These are phyloP conservation scores for Sporobolomyces phaffii DNA, from an alignment of 768 basidiomycete genomes.

Conservation along the genomic window DNA sequence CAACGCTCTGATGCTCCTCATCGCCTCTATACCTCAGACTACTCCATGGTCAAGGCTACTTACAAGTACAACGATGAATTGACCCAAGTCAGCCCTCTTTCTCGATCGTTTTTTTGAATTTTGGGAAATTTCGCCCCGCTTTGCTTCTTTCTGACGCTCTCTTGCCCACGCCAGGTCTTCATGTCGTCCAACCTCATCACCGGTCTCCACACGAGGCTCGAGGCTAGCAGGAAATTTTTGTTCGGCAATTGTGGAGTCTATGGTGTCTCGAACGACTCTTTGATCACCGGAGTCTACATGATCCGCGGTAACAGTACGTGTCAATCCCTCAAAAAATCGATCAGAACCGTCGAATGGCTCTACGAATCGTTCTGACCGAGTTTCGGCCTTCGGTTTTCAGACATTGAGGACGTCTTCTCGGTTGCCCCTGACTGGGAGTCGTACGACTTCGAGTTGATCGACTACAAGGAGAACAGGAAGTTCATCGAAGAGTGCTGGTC, in stretches of 20 bases:
- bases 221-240: slow-evolving; percentile 74
- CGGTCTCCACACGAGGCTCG: slow-evolving; percentile 94
- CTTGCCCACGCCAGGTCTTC: slow-evolving; percentile 53
- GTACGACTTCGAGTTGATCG: slow-evolving; percentile 71
- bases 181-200: slow-evolving; percentile 84
- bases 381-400: slow-evolving; percentile 39
- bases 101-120: no score
- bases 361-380: neutral
- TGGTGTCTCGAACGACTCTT: slow-evolving; percentile 66
- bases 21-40: slow-evolving; percentile 5
- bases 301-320: slow-evolving; percentile 60
- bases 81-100: slow-evolving; percentile 52
- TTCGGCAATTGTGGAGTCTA: slow-evolving; percentile 90
- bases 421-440: slow-evolving; percentile 89
- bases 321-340: no score
- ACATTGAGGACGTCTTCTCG: slow-evolving; percentile 62
- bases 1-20: no score
- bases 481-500: slow-evolving; percentile 90
- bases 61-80: slow-evolving; percentile 97
- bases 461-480: slow-evolving; percentile 64
- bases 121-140: neutral
- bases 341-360: no score
- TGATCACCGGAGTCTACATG: slow-evolving; percentile 75
- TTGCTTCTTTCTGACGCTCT: neutral
- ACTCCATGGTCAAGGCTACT: slow-evolving; percentile 57